A percentile compares a stretch with the other conserved stretches of the same genome.
These are phyloP conservation scores for Ogataea haglerorum DNA, from an alignment of 805 yeast genomes.

Conservation along the genomic window DNA sequence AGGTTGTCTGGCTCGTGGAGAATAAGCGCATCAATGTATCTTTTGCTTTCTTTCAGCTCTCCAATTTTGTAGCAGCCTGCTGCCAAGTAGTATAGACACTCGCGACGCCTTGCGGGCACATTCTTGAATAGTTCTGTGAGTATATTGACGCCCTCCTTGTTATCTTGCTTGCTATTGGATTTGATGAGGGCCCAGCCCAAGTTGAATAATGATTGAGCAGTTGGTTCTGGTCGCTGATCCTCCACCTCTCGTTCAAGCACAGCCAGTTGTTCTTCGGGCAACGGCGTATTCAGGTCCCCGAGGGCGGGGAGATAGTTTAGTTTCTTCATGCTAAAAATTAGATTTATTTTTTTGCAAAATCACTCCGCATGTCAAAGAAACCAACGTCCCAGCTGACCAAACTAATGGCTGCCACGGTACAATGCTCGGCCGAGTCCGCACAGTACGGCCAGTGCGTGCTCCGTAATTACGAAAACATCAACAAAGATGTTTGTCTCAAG, in stretches of 20 bases:
- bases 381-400: slow-evolving; percentile 31
- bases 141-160: slow-evolving; percentile 74
- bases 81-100: slow-evolving; percentile 81
- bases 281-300: slow-evolving; percentile 40
- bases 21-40: slow-evolving; percentile 76
- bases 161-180: slow-evolving; percentile 58
- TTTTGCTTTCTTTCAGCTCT: slow-evolving; percentile 79
- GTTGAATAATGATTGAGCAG: slow-evolving; percentile 85
- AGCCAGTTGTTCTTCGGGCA: slow-evolving; percentile 70
- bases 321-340: slow-evolving; percentile 21
- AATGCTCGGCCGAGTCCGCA: slow-evolving; percentile 29
- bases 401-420: slow-evolving; percentile 29
- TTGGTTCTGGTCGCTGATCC: slow-evolving; percentile 74
- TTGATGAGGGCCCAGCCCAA: slow-evolving; percentile 95
- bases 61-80: slow-evolving; percentile 87
- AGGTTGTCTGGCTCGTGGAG: slow-evolving; percentile 79
- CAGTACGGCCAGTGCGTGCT: slow-evolving; percentile 57
- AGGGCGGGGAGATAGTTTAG: slow-evolving; percentile 29
- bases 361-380: slow-evolving; percentile 17
- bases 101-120: slow-evolving; percentile 81
- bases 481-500: slow-evolving; percentile 48
- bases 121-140: slow-evolving; percentile 68
- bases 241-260: slow-evolving; percentile 74
- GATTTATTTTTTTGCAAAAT: neutral
- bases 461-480: slow-evolving; percentile 45